Evolutionary conservation across 2,329 filamentous ascomycete species (phyloP), one percentile per base, ranked within the genome.

Genomic region (Cercospora nicotianae): DNA sequence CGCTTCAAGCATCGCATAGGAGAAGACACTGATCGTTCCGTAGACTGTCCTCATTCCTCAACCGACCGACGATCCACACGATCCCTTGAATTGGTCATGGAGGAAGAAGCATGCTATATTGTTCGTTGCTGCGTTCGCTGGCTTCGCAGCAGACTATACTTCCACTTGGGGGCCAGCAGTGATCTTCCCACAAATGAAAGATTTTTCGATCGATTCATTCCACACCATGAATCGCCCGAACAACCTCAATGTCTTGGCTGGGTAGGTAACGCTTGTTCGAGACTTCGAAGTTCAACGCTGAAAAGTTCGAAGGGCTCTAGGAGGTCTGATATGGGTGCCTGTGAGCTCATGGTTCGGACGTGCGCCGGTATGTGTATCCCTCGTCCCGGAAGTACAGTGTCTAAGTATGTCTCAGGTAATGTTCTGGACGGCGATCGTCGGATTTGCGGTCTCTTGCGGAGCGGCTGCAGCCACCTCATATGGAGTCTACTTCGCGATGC

Each of bases 261-360:
- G 33, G 23, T 51, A 53, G n/a, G 55, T 59, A 20, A 48, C n/a
- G 8, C 18, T 12, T 48, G 18, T 20, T 12, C 5, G 16, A 48
- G 8, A 20, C 9, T 18, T 48, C 9, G 42, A 18, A 48, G 12
- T 10, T 12, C 42, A 48, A 20, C 45, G 45, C 45, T 48, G 45
- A 48, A 9, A 23, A 23, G 3, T 23, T 23, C 20, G 18, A 23
- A 48, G 45, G 10, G 45, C n/a, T 48, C 45, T 48, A 5, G 63
- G 63, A 13, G 63, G 63, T 23, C 9, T 64, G 48, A 28, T 64
- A 9, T 60, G 51, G 51, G 57, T 65, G n/a, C 63, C 63, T 12
- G n/a, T 39, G 10, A 42, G 23, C 13, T 42, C 53, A 5, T 65
- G 33, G 28, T 60, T 16, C 10, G 63, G 63, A 2, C n/a, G 53